Evolutionary conservation across 2,329 filamentous ascomycete species (phyloP).

Genomic region (Sclerotinia trifoliorum): DNA sequence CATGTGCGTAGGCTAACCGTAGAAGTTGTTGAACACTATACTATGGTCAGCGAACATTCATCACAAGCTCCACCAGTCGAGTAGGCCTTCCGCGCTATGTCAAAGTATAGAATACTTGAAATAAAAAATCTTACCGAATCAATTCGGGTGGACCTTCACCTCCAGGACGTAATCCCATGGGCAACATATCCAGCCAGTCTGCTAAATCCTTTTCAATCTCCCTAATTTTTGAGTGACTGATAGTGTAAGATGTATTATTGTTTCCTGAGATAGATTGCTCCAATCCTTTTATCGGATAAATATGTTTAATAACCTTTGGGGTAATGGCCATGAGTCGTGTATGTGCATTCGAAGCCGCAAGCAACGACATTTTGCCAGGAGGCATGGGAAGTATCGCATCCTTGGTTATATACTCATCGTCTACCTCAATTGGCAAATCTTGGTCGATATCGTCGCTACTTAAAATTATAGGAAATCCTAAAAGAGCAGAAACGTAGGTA

Average conservation of each 20-base stretch:
- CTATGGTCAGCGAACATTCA: constrained; percentile 27
- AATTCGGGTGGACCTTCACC: constrained; percentile 72
- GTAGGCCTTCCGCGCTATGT: not conserved
- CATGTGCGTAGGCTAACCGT: constrained; percentile 76
- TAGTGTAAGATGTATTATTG: constrained; percentile 53
- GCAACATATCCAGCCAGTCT: constrained; percentile 65
- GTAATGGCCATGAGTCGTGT: constrained; percentile 63
- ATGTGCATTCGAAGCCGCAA: constrained; percentile 66
- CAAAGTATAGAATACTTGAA: not conserved
- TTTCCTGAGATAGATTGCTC: constrained; percentile 45
- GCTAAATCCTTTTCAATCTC: constrained; percentile 64
- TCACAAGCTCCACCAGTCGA: not conserved
- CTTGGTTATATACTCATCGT: constrained; percentile 65
- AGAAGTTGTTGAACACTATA: constrained; percentile 67
- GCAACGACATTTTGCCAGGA: constrained; percentile 53
- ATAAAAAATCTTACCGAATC: constrained; percentile 59
- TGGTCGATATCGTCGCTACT: constrained; percentile 67
- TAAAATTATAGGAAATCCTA: constrained; percentile 64
- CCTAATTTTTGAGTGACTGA: constrained; percentile 62
- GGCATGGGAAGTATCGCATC: constrained; percentile 56
- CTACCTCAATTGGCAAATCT: constrained; percentile 61
- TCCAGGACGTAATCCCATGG: constrained; percentile 74
- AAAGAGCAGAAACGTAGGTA: constrained; percentile 65
- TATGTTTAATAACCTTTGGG: constrained; percentile 61
- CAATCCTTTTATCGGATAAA: constrained; percentile 62